Evolutionary conservation across 192 early-diverging fungal genomes (phyloP).

Genomic region (Coemansia sp.): DNA sequence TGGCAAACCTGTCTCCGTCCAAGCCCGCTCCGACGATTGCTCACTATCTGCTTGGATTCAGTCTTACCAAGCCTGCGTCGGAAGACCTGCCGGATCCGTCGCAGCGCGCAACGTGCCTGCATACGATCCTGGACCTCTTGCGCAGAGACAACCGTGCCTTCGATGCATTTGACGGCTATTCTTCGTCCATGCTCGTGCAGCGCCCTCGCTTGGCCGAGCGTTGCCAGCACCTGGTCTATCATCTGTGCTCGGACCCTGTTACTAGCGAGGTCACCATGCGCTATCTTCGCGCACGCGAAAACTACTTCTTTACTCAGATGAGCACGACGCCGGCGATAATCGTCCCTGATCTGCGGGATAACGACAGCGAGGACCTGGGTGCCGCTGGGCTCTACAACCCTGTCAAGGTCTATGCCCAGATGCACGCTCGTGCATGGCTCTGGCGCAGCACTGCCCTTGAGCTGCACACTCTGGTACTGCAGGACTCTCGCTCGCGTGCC

Average conservation of each 20-base stretch:
- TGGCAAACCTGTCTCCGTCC: constrained; percentile 64
- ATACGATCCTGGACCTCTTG: constrained; percentile 62
- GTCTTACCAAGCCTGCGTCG: constrained; percentile 47
- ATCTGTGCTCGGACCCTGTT: constrained; percentile 66
- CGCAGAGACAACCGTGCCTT: constrained; percentile 46
- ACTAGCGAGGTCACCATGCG: constrained; percentile 71
- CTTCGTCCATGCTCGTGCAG: constrained; percentile 54
- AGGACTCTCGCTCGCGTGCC: constrained; percentile 45
- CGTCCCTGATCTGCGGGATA: constrained; percentile 24
- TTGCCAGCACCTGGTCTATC: constrained; percentile 85
- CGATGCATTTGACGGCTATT: constrained; percentile 19
- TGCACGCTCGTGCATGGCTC: constrained; percentile 89
- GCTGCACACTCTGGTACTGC: constrained; percentile 65
- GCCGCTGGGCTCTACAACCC: constrained; percentile 18
- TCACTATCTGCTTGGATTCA: constrained; percentile 88
- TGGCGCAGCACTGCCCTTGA: constrained; percentile 85
- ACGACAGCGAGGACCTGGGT: constrained; percentile 5
- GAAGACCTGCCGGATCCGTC: constrained; percentile 44
- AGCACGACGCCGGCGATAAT: constrained; percentile 24
- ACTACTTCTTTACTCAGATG: constrained; percentile 73
- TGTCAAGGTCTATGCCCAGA: constrained; percentile 47
- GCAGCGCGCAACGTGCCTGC: constrained; percentile 57
- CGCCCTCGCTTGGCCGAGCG: constrained; percentile 83
- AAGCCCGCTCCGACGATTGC: constrained; percentile 70
- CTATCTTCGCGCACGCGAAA: constrained; percentile 73